Evolutionary conservation across 164 flowering plant species (phyloP), one percentile per base, ranked within the genome.

Genomic region (Kingdonia uniflora): DNA sequence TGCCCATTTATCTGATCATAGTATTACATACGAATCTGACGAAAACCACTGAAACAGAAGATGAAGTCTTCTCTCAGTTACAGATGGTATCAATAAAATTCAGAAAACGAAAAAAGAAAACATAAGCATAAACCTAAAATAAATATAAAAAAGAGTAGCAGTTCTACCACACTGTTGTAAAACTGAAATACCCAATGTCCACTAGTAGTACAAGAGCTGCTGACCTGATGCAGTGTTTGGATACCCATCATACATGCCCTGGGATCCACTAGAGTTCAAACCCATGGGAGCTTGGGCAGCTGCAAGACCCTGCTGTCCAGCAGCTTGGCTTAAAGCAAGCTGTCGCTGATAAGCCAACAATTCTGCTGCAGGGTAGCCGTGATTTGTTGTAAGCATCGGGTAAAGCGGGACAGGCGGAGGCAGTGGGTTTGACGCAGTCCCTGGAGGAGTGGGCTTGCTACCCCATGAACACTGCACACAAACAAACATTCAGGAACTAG

Each of bases 401-500:
- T 54, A 55, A 6, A 88, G 72, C 11, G 87, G 82, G 12, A 85
- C 81, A 2, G 82, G 89, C 11, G 98, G 98, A 20, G 98, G 98
- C 11, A 94, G 87, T 4, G 97, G 99, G 66, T 81, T 86, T 49
- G 99, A 94, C 26, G 65, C 63, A 35, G 95, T 89, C 49, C 99
- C 99, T 6, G 95, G 78, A 26, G 92, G 95, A 21, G 99, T 94
- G 2, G 97, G 97, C 75, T 94, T 94, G 95, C 76, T 94, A 17
- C 99, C 99, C 99, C 99, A 94, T 10, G 87, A 88, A 57, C 99
- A 94, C 99, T 94, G 61, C 66, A 66, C 53, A 62, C 42, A 40
- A 49, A 38, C n/a, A 53, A 22, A 43, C 39, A 53, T 2, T 2
- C 20, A 46, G 14, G 16, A 20, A 26, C 14, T 41, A 11, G 0